Base-by-base conservation (phyloP, 495 filamentous ascomycete species). In the Cryomyces minteri region DNA sequence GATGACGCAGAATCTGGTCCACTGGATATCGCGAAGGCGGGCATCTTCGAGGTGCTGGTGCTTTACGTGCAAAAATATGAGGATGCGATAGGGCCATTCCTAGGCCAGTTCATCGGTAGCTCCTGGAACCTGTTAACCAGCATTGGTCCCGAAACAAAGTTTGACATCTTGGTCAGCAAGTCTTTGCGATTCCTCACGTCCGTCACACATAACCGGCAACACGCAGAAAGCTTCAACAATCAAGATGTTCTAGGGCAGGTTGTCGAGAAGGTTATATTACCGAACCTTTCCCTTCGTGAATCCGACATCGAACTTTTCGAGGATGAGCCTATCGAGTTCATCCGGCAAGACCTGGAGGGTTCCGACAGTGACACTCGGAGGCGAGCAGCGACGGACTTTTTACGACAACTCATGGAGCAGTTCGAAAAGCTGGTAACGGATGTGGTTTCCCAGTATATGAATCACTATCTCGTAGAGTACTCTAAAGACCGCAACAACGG, bases 241-340 rank as follows among this genome's bases (percentile, higher is more conserved):
- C 74, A 82, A 48, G 68, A 66, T 11, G 78, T 79, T 3, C 62
- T 95, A 44, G 67, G 70, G 28, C 79, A 94, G 54, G 80, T 99
- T 28, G 80, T 94, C 32, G 84, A 95, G 61, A 92, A 92, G 64
- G 92, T 95, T 29, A 78, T 99, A 40, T 63, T 99, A 44, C 92
- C 92, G 32, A 99, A 95, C 51, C 76, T 96, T 43, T 77, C 76
- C 9, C 69, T 99, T 25, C 75, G 92, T 38, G 86, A 92, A 50
- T 84, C 87, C 3, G 92, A 99, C 48, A 76, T 93, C 48, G 92
- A 99, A 58, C 69, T 93, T 33, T 94, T 96, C 52, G 92, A 96
- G 58, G 92, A 99, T 54, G 92, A 99, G 59, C 92, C 92, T 4
- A 95, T 99, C 58, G 92, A 99, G 58, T 99, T 93, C 62, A 96